Evolutionary conservation across 441 rosid species (phyloP).

Genomic region (Capsella rubella): DNA sequence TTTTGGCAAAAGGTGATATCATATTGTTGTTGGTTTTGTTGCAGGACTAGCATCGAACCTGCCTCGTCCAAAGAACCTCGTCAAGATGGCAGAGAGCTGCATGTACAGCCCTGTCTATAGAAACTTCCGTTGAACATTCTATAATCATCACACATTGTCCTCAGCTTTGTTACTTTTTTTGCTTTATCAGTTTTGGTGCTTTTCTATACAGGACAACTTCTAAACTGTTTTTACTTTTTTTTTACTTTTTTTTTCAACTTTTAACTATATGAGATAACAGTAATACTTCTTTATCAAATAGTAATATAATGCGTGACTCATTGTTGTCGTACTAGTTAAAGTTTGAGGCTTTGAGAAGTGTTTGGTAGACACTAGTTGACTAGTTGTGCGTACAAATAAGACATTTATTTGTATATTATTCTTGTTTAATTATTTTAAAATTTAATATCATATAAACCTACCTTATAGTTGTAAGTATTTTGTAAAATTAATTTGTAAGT

Average conservation of each 20-base stretch:
- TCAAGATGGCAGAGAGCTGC: constrained; percentile 90
- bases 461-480: no score
- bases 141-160: constrained; percentile 8
- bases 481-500: no score
- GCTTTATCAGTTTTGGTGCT: constrained; percentile 28
- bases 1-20: constrained; percentile 1
- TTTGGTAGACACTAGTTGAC: no score
- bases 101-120: constrained; percentile 90
- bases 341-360: no score
- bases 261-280: constrained; percentile 1
- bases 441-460: no score
- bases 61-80: constrained; percentile 84
- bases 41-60: constrained; percentile 88
- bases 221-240: background rate
- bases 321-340: no score
- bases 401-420: no score
- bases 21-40: constrained; percentile 11
- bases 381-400: no score
- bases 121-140: constrained; percentile 60
- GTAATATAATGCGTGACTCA: no score
- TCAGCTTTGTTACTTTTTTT: background rate
- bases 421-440: no score
- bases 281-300: background rate
- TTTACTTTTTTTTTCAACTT: background rate
- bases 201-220: constrained; percentile 11